Percentiles rank a stretch among this genome's conserved stretches.
Evolutionary conservation across 2,329 filamentous ascomycete species (phyloP).

Genomic region (Xylariaceae sp.): DNA sequence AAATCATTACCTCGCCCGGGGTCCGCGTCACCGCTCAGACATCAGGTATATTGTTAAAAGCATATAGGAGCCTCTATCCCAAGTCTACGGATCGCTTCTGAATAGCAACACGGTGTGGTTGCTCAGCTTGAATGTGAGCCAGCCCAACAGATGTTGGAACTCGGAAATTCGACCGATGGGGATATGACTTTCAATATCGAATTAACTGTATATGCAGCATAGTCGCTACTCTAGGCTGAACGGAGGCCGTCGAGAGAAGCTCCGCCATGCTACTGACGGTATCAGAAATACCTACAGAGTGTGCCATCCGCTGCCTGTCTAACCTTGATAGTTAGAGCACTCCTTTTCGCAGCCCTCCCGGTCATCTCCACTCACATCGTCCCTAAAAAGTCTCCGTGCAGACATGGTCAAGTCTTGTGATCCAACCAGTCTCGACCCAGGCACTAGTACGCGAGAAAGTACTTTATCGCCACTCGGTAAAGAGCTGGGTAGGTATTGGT

Average conservation of each 20-base stretch:
- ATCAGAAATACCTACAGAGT: background rate
- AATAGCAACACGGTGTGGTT: constrained; percentile 7
- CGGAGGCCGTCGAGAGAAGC: background rate
- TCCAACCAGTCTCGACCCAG: constrained; percentile 4
- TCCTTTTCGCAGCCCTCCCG: background rate
- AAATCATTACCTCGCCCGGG: background rate
- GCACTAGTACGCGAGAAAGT: constrained; percentile 1
- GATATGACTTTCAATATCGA: background rate
- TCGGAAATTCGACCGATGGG: background rate
- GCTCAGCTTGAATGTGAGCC: constrained; percentile 10
- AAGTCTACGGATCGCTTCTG: constrained; percentile 7
- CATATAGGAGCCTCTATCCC: constrained; percentile 7
- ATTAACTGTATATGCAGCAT: background rate
- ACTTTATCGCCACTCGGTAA: background rate
- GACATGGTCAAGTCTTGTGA: constrained; percentile 14
- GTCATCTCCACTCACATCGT: constrained; percentile 11
- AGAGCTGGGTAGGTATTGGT: background rate
- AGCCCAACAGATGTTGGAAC: background rate
- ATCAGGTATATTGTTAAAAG: background rate
- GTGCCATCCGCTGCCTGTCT: background rate
- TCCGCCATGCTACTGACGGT: background rate
- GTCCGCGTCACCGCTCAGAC: background rate
- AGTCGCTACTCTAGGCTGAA: background rate
- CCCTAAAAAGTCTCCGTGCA: constrained; percentile 15
- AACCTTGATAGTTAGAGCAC: background rate